A percentile compares a stretch with the other conserved stretches of the same genome.
Evolutionary conservation across 257 asterid species (phyloP).

Genomic region (Mitragyna speciosa): DNA sequence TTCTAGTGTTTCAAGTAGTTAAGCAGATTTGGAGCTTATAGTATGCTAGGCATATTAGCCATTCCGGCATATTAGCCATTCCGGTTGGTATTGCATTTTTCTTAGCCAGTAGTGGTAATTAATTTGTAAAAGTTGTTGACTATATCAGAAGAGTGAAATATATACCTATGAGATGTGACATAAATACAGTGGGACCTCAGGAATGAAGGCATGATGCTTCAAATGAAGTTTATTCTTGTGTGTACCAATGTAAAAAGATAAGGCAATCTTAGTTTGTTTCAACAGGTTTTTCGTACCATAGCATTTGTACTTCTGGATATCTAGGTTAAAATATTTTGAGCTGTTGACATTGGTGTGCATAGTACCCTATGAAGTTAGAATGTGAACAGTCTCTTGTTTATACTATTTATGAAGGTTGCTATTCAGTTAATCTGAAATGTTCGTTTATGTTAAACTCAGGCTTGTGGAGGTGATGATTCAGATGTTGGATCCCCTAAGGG

Average conservation of each 20-base stretch:
- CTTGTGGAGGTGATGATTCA: slow-evolving; percentile 61
- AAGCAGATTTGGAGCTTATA: neutral
- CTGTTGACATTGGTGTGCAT: neutral
- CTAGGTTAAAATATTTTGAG: neutral
- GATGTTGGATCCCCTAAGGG: slow-evolving; percentile 58
- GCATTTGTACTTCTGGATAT: too few species aligned
- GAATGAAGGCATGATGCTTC: neutral
- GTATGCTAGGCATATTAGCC: neutral
- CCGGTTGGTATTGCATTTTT: neutral
- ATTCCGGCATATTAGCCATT: neutral
- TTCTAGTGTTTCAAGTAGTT: neutral
- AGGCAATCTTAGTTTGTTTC: neutral
- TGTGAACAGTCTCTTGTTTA: neutral
- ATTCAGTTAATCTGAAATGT: neutral
- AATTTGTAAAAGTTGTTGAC: neutral
- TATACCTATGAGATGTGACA: neutral
- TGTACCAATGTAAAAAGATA: neutral
- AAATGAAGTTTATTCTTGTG: neutral
- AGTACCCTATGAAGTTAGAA: neutral
- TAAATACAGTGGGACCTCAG: neutral
- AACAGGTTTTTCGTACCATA: neutral
- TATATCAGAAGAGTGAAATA: neutral
- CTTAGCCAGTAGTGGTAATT: neutral
- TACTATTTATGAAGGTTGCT: neutral
- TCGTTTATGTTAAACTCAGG: slow-evolving; percentile 49